These are phyloP conservation scores for Hyphopichia homilentoma DNA, from an alignment of 805 yeast genomes.

Conservation along the genomic window DNA sequence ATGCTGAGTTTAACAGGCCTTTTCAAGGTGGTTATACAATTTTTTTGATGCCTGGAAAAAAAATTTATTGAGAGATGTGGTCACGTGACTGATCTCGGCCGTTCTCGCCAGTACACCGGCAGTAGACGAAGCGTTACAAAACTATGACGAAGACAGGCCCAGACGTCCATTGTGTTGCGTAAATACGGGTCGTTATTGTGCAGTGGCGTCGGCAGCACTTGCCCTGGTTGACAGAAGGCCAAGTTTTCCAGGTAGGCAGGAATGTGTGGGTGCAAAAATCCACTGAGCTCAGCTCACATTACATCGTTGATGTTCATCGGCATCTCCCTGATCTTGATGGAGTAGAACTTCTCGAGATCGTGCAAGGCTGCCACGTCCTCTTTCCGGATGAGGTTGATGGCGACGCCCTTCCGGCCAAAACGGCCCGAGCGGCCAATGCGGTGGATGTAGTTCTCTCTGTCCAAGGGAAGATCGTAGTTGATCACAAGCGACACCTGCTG, in stretches of 20 bases:
- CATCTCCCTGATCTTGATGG: constrained; percentile 72
- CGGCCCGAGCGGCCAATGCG: constrained; percentile 98
- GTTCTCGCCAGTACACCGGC: too few species aligned
- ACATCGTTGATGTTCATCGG: constrained; percentile 64
- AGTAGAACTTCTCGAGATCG: constrained; percentile 71
- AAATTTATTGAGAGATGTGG: constrained; percentile 6
- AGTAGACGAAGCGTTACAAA: too few species aligned
- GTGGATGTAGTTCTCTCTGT: constrained; percentile 94
- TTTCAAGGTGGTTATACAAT: too few species aligned
- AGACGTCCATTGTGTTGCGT: too few species aligned
- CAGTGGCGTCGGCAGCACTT: too few species aligned
- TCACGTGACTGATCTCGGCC: too few species aligned
- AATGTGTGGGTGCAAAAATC: too few species aligned
- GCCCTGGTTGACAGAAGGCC: too few species aligned
- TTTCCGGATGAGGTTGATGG: constrained; percentile 86
- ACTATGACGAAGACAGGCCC: too few species aligned
- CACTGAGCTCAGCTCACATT: too few species aligned
- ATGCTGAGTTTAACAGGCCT: constrained; percentile 35
- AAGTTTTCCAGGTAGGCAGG: too few species aligned
- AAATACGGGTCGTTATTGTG: too few species aligned
- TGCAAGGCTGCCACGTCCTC: constrained; percentile 72
- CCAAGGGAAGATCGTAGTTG: constrained; percentile 89
- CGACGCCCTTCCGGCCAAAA: constrained; percentile 98
- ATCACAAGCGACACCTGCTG: constrained; percentile 96
- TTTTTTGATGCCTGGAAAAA: constrained; percentile 2